These are phyloP conservation scores for Panus rudis DNA, from an alignment of 768 basidiomycete genomes.

Conservation along the genomic window DNA sequence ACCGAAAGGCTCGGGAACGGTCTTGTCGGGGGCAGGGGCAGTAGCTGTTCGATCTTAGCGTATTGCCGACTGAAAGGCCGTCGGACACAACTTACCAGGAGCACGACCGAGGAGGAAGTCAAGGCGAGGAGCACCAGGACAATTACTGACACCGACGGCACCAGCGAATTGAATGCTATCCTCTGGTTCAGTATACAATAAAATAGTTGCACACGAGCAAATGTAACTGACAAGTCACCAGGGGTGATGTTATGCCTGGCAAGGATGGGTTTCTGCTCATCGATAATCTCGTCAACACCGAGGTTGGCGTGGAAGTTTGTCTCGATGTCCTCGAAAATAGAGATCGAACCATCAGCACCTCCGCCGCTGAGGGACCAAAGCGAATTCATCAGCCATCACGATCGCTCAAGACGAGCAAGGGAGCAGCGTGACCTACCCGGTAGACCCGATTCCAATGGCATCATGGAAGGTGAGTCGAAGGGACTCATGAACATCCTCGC, in stretches of 20 bases:
- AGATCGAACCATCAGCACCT: conserved; percentile 41
- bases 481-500: conserved; percentile 23
- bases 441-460: conserved; percentile 10
- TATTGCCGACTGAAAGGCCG: too few relatives aligned
- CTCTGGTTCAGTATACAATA: not conserved
- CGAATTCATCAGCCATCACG: not conserved
- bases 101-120: conserved; percentile 30
- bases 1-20: conserved; percentile 19
- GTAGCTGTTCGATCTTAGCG: conserved; percentile 4
- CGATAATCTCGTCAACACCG: conserved; percentile 35
- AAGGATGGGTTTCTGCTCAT: conserved; percentile 29
- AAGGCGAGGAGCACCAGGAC: conserved; percentile 38
- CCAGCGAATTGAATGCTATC: conserved; percentile 40
- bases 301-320: conserved; percentile 34
- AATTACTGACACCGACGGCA: conserved; percentile 36
- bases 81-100: too few relatives aligned
- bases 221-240: conserved; percentile 39
- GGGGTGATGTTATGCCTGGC: conserved; percentile 29
- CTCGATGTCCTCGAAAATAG: conserved; percentile 37
- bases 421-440: conserved; percentile 7
- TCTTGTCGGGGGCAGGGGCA: conserved; percentile 13
- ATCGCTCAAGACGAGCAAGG: too few relatives aligned
- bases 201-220: not conserved
- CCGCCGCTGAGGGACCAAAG: conserved; percentile 13
- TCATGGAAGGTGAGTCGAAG: conserved; percentile 24